Base-by-base conservation (phyloP, 169 alveolate genomes). In the Plasmodium coatneyi region DNA sequence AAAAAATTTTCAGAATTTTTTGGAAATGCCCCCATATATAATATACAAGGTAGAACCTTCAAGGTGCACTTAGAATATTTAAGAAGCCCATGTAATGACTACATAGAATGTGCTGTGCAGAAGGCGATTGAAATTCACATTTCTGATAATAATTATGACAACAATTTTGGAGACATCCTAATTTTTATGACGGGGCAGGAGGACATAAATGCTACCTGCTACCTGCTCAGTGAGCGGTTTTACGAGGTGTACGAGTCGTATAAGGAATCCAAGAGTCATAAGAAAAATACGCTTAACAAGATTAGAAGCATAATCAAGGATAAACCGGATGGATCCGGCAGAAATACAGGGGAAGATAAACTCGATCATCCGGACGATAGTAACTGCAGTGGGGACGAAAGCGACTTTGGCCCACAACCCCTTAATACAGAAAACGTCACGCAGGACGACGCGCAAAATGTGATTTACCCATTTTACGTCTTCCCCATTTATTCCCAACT, bases 181-280 rank as follows among this genome's bases (percentile, higher is more conserved):
- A 98, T 99, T 36, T 99, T 99, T 96, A 99, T 99, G 99, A 99
- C 99, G 0, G 99, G 99, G 0, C 99, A 99, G 95, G 99, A 99
- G 94, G 99, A 99, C 95, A 99, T 99, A 71, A 99, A 98, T 97
- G 99, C 99, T 0, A 98, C 99, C 1, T 99, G 99, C 92, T 96
- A 97, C 60, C 97, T 99, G 16, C 96, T 99, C 14, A 98, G 98
- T 60, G 99, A 98, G 81, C 96, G 99, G 22, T 95, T 96, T 28
- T 96, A 95, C 92, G 95, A 92, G 84, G 96, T 96, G 14, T 87
- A 94, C 72, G 93, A 94, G 74, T 84, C 95, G 19, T 83, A 95
- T 46, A 87, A 79, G 32, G 93, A 86, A 86, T 72, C 93, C 32
- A 86, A 86, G n/a, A 86, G 80, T 25, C 60, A 92, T 54, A 84